Evolutionary conservation across 345 rosid genomes (phyloP).

Genomic region (Brassica rapa): DNA sequence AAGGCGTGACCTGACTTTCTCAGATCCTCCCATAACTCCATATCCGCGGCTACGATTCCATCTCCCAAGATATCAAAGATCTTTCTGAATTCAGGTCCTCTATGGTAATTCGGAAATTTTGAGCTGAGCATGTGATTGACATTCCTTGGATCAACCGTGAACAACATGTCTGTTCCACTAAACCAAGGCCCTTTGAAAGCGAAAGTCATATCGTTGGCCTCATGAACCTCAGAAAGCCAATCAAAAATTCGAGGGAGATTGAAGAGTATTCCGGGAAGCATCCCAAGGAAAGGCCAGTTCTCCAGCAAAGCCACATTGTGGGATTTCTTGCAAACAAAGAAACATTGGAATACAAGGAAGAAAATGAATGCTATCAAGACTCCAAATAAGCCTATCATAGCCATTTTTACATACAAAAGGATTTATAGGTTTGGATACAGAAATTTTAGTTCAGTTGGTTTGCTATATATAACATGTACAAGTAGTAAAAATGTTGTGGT

Average conservation of each 20-base stretch:
- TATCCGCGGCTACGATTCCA: conserved; percentile 1
- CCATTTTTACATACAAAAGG: neutral
- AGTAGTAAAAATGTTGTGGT: neutral
- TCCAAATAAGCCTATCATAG: neutral
- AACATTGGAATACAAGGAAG: conserved; percentile 1
- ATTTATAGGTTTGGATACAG: neutral
- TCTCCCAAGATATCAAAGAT: conserved; percentile 28
- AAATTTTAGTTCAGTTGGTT: neutral
- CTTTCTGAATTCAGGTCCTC: conserved; percentile 24
- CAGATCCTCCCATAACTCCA: conserved; percentile 20
- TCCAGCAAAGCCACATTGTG: neutral
- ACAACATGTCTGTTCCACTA: neutral
- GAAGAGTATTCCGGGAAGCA: conserved; percentile 10
- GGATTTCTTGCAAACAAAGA: conserved; percentile 19
- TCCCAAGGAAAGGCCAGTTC: conserved; percentile 21
- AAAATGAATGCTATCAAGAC: conserved; percentile 8
- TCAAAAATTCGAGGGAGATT: neutral
- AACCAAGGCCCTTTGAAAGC: conserved; percentile 12
- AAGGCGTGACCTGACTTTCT: conserved; percentile 18
- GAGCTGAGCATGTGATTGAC: conserved; percentile 11
- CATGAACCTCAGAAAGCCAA: neutral
- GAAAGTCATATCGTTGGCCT: conserved; percentile 8
- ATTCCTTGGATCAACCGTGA: conserved; percentile 26
- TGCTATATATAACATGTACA: neutral
- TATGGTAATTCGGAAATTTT: conserved; percentile 20